Base-by-base conservation (phyloP, 2,329 filamentous ascomycete genomes). In the Arthroderma uncinatum region DNA sequence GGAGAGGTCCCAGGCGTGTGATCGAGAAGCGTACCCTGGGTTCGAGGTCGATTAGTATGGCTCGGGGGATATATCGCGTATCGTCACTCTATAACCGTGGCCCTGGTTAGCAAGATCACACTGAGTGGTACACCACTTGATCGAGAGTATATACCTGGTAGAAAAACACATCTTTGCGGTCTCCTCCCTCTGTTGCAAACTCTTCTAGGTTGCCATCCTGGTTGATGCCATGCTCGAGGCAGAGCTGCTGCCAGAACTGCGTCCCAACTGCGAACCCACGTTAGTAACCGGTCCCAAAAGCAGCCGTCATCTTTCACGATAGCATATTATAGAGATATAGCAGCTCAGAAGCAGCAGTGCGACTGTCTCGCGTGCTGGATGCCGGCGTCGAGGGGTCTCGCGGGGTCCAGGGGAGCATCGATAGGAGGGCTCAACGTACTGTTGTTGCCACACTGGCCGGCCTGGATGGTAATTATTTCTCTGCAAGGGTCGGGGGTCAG, bases 401-500 rank as follows among this genome's bases (percentile, higher is more conserved):
- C 8, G 30, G 48, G 48, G 48, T 21, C 19, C 8, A 34, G 8
- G 14, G 30, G 21, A 25, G 33, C 21, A 21, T 2, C 6, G 25
- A 34, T 10, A 33, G 8, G 28, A 39, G 3, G 33, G 30, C 59
- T 60, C 62, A 61, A 87, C 88, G 79, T 71, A 95, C 91, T 92
- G 83, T 91, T 96, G 78, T 97, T 97, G 82, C 92, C 93, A 81
- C 93, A 97, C 76, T 97, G 93, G 81, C 93, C 93, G 63, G 94
- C 92, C 77, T 98, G 93, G 67, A 98, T 87, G 61, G 94, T 98
- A 74, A 98, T 98, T 68, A 98, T 98, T 82, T 98, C 93, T 75
- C 93, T 96, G 61, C 71, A 66, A 5, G 74, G 47, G 28, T 25
- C 70, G 3, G 10, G 33, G 1, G 14, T 50, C 25, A 50, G 47